Percentiles rank a stretch among this genome's conserved stretches.
Conservation (phyloP, 176 grass and related monocot species). For the Oryza australiensis region DNA sequence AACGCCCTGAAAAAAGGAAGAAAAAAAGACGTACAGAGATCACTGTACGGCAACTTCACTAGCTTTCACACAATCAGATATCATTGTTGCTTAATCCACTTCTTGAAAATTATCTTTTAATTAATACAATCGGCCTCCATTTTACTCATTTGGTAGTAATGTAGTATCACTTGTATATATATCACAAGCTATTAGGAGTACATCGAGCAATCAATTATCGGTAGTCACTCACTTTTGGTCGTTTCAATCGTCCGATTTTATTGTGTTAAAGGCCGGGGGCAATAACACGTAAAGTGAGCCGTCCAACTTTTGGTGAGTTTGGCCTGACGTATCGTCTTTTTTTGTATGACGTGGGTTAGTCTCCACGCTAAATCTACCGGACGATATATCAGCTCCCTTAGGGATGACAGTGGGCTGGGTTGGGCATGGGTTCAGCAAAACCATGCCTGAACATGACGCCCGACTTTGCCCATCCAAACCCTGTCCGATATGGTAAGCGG, state of each 20-base stretch:
- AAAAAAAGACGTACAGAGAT: neutral
- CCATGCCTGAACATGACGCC: too few relatives aligned
- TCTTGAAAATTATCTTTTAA: neutral
- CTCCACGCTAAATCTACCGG: slow-evolving; percentile 44
- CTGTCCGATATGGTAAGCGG: too few relatives aligned
- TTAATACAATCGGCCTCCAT: neutral
- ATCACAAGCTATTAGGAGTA: neutral
- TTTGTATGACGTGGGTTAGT: slow-evolving; percentile 23
- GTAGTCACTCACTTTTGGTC: neutral
- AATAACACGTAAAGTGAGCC: slow-evolving; percentile 7
- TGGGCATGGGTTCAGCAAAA: too few relatives aligned
- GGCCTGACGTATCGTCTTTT: slow-evolving; percentile 7
- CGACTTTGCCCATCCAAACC: too few relatives aligned
- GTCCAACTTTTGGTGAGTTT: slow-evolving; percentile 21
- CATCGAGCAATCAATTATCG: neutral
- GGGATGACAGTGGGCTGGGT: too few relatives aligned
- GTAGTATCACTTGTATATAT: too few relatives aligned
- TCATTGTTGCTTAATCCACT: neutral
- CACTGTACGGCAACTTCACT: neutral
- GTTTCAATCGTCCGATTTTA: neutral
- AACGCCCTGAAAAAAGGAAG: neutral
- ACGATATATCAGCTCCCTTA: too few relatives aligned
- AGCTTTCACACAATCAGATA: neutral
- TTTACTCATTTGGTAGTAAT: neutral
- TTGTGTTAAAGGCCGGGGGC: neutral